Percentiles rank a stretch among this genome's conserved stretches.
Evolutionary conservation across 116 monocot genomes (phyloP).

Genomic region (Phalaenopsis hybrid): DNA sequence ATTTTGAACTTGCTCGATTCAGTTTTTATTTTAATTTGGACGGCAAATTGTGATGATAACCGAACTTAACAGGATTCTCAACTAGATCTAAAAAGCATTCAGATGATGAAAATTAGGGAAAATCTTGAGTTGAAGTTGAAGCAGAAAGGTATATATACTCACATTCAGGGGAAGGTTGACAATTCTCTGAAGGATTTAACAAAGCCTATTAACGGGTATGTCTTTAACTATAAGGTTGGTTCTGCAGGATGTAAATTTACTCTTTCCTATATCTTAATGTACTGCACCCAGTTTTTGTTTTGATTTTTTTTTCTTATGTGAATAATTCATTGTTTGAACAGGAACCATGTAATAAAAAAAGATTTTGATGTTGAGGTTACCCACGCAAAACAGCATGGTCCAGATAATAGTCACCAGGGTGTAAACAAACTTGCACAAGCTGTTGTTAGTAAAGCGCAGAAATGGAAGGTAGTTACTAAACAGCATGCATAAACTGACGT

Average conservation of each 20-base stretch:
- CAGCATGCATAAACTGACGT: no score
- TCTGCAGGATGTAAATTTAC: background rate
- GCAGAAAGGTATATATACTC: conserved; percentile 59
- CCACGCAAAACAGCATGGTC: conserved; percentile 8
- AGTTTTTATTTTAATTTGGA: background rate
- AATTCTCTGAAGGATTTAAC: conserved; percentile 9
- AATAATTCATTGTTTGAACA: conserved; percentile 21
- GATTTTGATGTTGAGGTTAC: conserved; percentile 74
- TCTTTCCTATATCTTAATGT: background rate
- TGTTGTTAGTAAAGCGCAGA: conserved; percentile 32
- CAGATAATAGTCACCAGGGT: conserved; percentile 7
- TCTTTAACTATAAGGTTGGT: background rate
- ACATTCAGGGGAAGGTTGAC: conserved; percentile 14
- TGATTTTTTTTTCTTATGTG: conserved; percentile 10
- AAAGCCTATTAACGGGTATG: conserved; percentile 33
- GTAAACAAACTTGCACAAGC: conserved; percentile 30
- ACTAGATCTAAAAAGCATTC: conserved; percentile 42
- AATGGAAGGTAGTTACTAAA: conserved; percentile 43
- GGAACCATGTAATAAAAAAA: conserved; percentile 28
- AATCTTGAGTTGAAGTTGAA: conserved; percentile 84
- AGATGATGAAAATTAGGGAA: conserved; percentile 86
- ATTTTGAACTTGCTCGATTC: background rate
- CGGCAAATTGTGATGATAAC: background rate
- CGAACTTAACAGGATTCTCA: conserved; percentile 28
- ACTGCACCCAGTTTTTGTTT: background rate